Evolutionary conservation across 305 asterid genomes (phyloP).

Genomic region (Lippia alba): DNA sequence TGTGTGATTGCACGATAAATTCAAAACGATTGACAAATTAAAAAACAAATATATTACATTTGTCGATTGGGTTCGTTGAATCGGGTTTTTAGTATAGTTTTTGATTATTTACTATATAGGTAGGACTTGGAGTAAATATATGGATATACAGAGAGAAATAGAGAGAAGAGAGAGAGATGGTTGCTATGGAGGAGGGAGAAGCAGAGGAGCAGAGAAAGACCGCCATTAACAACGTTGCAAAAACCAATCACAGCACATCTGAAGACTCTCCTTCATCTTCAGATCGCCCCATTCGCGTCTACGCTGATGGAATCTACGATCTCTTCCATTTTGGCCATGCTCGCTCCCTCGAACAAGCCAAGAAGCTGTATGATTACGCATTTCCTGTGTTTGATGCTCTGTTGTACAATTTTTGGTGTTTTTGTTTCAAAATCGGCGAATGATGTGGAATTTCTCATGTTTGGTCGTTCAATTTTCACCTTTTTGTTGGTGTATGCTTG

Average conservation of each 20-base stretch:
- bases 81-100: too few relatives aligned
- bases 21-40: too few relatives aligned
- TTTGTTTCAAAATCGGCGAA: too few relatives aligned
- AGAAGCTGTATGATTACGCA: too few relatives aligned
- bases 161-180: constrained; percentile 22
- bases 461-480: neutral
- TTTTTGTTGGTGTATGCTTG: constrained; percentile 1
- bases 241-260: constrained; percentile 21
- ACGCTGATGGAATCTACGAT: constrained; percentile 97
- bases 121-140: too few relatives aligned
- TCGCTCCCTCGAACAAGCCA: constrained; percentile 96
- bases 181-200: constrained; percentile 44
- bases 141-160: neutral
- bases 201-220: constrained; percentile 31
- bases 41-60: too few relatives aligned
- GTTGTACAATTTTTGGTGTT: too few relatives aligned
- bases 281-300: constrained; percentile 79
- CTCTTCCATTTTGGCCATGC: constrained; percentile 97
- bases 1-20: too few relatives aligned
- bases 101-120: too few relatives aligned
- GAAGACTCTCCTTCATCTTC: constrained; percentile 35
- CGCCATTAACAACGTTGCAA: constrained; percentile 18
- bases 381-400: too few relatives aligned
- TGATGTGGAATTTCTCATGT: neutral
- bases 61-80: too few relatives aligned